phyloP scores from a whole-genome alignment of 2,329 filamentous ascomycete species.

The Diaporthe longicolla region DNA sequence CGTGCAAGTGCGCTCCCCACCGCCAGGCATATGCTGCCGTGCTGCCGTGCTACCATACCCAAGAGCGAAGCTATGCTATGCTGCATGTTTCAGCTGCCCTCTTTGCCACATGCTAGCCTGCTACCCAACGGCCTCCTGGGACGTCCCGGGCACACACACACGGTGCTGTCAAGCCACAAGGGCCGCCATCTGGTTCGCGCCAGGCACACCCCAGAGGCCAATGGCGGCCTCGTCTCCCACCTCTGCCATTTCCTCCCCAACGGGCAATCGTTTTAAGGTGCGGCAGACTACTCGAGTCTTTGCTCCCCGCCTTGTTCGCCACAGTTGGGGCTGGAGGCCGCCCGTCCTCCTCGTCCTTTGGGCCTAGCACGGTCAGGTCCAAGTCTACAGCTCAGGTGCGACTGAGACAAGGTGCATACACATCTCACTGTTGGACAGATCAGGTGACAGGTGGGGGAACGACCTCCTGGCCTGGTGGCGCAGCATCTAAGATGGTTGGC shows the following conservation, averaged over 20 bases:
- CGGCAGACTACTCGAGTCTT: background rate
- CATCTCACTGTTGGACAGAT: background rate
- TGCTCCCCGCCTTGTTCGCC: constrained; percentile 26
- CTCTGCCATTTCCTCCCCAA: constrained; percentile 25
- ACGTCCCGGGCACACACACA: background rate
- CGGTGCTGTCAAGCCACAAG: constrained; percentile 27
- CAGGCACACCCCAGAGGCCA: constrained; percentile 7
- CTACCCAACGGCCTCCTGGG: background rate
- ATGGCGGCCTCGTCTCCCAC: constrained; percentile 2
- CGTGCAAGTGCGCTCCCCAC: background rate
- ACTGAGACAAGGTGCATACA: background rate
- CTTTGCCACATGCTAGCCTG: constrained; percentile 10
- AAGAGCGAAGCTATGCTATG: constrained; percentile 14
- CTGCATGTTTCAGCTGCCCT: constrained; percentile 38
- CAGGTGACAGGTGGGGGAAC: background rate
- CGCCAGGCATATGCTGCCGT: background rate
- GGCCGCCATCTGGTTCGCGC: background rate
- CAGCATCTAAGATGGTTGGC: too few relatives aligned
- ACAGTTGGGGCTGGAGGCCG: constrained; percentile 41
- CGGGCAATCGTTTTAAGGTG: constrained; percentile 20
- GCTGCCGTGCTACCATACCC: background rate
- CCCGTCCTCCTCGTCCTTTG: background rate
- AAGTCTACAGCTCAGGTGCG: background rate
- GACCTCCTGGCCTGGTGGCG: too few relatives aligned
- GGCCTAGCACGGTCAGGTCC: background rate